Conservation (phyloP, 352 stramenopile genomes). For the Peronospora belbahrii region DNA sequence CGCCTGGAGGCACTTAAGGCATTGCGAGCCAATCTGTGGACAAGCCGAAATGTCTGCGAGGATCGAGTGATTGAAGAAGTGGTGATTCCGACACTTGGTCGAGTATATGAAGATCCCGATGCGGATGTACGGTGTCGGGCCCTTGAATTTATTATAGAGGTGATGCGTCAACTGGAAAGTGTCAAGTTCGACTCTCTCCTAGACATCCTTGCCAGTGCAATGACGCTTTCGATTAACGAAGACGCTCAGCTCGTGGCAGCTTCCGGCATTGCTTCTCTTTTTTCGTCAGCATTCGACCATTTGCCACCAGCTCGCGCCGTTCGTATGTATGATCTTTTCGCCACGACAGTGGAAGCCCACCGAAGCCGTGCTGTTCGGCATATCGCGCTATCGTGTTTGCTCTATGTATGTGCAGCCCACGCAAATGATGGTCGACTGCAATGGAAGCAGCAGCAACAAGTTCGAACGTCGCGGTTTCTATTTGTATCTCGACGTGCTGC, state of each 20-base stretch:
- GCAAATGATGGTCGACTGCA: conserved; percentile 51
- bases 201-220: conserved; percentile 66
- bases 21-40: conserved; percentile 61
- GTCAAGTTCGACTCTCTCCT: conserved; percentile 74
- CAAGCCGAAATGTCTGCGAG: conserved; percentile 76
- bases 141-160: conserved; percentile 59
- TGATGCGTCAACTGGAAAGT: conserved; percentile 68
- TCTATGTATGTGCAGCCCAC: conserved; percentile 63
- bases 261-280: conserved; percentile 57
- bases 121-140: conserved; percentile 44
- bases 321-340: conserved; percentile 78
- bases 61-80: conserved; percentile 83
- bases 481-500: conserved; percentile 41
- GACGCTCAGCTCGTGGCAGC: conserved; percentile 61
- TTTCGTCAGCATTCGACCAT: conserved; percentile 75
- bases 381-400: conserved; percentile 54
- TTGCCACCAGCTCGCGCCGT: conserved; percentile 55
- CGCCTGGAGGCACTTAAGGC: conserved; percentile 63
- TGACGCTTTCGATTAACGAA: conserved; percentile 52
- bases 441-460: conserved; percentile 49
- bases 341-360: conserved; percentile 55
- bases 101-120: conserved; percentile 69
- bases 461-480: conserved; percentile 71
- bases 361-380: conserved; percentile 51
- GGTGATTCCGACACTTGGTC: conserved; percentile 50